These are phyloP conservation scores for Alternaria sp. DNA, from an alignment of 2,329 filamentous ascomycete species.

Conservation along the genomic window DNA sequence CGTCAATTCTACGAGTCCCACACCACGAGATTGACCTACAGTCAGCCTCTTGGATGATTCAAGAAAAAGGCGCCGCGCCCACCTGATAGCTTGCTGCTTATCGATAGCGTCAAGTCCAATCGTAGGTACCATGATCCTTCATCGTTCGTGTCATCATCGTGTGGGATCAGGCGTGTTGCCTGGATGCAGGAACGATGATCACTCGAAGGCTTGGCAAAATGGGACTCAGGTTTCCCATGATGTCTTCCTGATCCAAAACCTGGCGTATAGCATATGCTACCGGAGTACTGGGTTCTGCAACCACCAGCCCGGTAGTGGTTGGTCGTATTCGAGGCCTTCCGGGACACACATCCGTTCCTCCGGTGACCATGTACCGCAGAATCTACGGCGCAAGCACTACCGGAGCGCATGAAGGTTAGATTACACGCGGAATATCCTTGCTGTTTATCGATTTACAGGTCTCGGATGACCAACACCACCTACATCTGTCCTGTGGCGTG, in stretches of 20 bases:
- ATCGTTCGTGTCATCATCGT: constrained; percentile 1
- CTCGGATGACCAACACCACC: neutral
- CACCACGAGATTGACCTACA: neutral
- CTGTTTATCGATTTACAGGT: neutral
- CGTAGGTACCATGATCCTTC: constrained; percentile 1
- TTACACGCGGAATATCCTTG: neutral
- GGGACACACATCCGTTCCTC: constrained; percentile 20
- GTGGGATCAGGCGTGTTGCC: neutral
- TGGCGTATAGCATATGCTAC: neutral
- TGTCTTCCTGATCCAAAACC: neutral
- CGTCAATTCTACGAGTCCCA: neutral
- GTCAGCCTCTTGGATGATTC: neutral
- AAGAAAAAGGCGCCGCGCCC: neutral
- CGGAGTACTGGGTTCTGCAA: constrained; percentile 3
- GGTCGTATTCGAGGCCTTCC: constrained; percentile 11
- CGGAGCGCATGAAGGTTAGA: constrained; percentile 18
- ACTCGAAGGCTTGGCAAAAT: neutral
- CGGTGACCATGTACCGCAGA: constrained; percentile 9
- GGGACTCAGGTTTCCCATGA: neutral
- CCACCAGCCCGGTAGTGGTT: constrained; percentile 11
- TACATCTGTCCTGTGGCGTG: neutral
- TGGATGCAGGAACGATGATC: constrained; percentile 8
- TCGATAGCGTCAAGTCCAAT: neutral
- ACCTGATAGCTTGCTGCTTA: constrained; percentile 1
- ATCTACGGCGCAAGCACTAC: constrained; percentile 17